A percentile compares a stretch with the other conserved stretches of the same genome.
phyloP scores from a whole-genome alignment of 1,284 basidiomycete genomes.

The Flammula alnicola region DNA sequence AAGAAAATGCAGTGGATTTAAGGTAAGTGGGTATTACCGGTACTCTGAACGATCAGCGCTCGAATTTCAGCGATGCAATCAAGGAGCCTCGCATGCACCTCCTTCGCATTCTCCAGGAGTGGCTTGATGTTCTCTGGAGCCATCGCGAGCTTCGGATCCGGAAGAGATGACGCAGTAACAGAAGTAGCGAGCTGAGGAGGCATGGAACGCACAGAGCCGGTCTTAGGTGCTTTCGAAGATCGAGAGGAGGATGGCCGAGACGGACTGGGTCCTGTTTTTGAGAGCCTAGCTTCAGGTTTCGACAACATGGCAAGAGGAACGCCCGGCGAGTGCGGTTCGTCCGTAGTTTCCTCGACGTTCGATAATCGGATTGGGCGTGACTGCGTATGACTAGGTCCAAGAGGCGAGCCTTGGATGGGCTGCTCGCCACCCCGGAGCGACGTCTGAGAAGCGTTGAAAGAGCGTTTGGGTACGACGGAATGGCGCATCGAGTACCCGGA shows the following conservation, averaged over 20 bases:
- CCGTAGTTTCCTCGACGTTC: constrained; percentile 57
- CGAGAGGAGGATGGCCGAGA: constrained; percentile 31
- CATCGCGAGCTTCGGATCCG: constrained; percentile 65
- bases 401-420: constrained; percentile 8
- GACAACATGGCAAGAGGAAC: neutral
- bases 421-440: constrained; percentile 39
- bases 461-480: constrained; percentile 43
- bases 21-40: too few relatives aligned
- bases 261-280: constrained; percentile 30
- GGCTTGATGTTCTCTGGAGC: constrained; percentile 85
- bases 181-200: constrained; percentile 47
- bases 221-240: constrained; percentile 37
- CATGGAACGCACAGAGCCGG: constrained; percentile 67
- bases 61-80: constrained; percentile 74
- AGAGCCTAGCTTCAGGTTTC: constrained; percentile 11
- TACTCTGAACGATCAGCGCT: constrained; percentile 40
- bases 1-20: too few relatives aligned
- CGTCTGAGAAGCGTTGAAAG: constrained; percentile 48
- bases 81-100: constrained; percentile 64
- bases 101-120: constrained; percentile 75
- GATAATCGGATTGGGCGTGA: constrained; percentile 57
- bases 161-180: neutral
- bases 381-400: constrained; percentile 4
- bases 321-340: constrained; percentile 28
- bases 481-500: constrained; percentile 23